These are phyloP conservation scores for Alternaria sp. DNA, from an alignment of 2,329 filamentous ascomycete genomes.

Conservation along the genomic window DNA sequence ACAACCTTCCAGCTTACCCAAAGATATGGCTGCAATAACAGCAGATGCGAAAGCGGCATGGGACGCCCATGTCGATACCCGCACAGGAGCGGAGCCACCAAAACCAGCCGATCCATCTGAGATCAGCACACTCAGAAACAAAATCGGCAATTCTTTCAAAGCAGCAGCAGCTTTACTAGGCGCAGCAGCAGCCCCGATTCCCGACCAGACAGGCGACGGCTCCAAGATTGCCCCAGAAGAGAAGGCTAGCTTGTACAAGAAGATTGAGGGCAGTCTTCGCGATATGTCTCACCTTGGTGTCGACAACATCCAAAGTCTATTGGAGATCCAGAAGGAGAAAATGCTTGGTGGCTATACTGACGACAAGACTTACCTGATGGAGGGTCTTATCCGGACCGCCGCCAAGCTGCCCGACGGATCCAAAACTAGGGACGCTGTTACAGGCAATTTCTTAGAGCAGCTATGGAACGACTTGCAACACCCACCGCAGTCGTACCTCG, in stretches of 20 bases:
- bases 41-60: constrained; percentile 33
- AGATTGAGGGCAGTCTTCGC: constrained; percentile 39
- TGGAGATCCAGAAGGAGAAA: constrained; percentile 44
- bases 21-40: constrained; percentile 15
- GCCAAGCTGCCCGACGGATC: constrained; percentile 51
- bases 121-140: constrained; percentile 39
- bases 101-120: constrained; percentile 40
- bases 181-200: constrained; percentile 37
- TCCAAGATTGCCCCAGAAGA: constrained; percentile 45
- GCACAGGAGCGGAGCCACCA: constrained; percentile 37
- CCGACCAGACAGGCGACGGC: constrained; percentile 53
- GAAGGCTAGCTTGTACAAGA: constrained; percentile 38
- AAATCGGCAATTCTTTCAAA: constrained; percentile 38
- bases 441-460: constrained; percentile 52
- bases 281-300: constrained; percentile 44
- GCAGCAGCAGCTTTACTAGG: constrained; percentile 35
- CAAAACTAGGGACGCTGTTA: constrained; percentile 49
- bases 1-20: background rate
- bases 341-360: constrained; percentile 61
- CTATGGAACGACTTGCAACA: constrained; percentile 58
- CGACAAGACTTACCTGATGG: constrained; percentile 69
- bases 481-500: constrained; percentile 55
- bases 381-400: constrained; percentile 60
- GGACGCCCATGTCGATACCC: constrained; percentile 40
- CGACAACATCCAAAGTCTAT: constrained; percentile 46